Evolutionary conservation across 2,329 filamentous ascomycete species (phyloP), one percentile per base, ranked within the genome.

Genomic region (Curvularia spicifera): DNA sequence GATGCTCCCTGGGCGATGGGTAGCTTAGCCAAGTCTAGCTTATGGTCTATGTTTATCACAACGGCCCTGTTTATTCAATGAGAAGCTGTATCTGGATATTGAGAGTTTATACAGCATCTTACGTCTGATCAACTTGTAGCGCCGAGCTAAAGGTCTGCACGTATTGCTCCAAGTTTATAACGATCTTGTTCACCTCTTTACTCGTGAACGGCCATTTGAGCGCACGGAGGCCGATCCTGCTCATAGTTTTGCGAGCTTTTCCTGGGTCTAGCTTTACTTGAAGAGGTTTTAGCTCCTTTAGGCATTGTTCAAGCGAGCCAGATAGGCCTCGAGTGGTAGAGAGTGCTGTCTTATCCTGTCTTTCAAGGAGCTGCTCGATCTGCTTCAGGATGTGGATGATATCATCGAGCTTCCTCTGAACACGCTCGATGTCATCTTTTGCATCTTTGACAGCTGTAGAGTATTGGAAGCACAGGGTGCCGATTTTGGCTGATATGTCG

Each of bases 191-290:
- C 43, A 78, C 68, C 46, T 79, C 68, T 42, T 75, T 71, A 42
- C 70, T 77, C 28, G 70, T 65, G 43, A 79, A 74, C 3, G 76
- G 78, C 78, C 76, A 80, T 64, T 74, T 79, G 13, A 80, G 65
- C 44, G 75, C 70, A 56, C 73, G 71, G 10, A 76, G 26, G 29
- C 76, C 70, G 46, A 73, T 49, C n/a, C 63, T 63, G 28, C 63
- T 70, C 71, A 78, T 78, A 0, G 57, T 45, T 51, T 73, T 76
- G 8, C 69, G 60, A 31, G 24, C 45, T 26, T 58, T 52, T 15
- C 66, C 53, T 7, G 57, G 63, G n/a, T 68, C 54, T 18, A 68
- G 53, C 18, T 59, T 42, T 3, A 18, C 46, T 42, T 67, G 24
- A 13, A 68, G 51, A 5, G 44, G 29, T 50, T 59, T 12, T 28